phyloP scores from a whole-genome alignment of 148 eudicot genomes.

The Heliamphora exappendiculata region DNA sequence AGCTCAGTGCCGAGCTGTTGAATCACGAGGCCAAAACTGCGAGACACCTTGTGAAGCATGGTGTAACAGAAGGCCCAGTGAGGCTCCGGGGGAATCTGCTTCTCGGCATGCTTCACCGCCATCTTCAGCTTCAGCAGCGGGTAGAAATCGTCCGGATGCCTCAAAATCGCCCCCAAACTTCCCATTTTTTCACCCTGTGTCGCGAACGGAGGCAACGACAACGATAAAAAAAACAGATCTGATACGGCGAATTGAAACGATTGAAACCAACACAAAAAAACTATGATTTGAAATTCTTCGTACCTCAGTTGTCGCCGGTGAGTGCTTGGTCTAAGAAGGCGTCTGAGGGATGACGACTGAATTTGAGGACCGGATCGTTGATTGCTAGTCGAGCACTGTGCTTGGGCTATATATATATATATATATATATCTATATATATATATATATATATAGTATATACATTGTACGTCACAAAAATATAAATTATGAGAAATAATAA shows the following conservation, averaged over 20 bases:
- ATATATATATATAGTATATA: too few species aligned
- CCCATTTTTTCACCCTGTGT: slow-evolving; percentile 35
- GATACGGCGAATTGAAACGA: too few species aligned
- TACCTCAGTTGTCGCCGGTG: too few species aligned
- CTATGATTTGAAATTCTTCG: background rate
- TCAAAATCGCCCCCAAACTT: slow-evolving; percentile 55
- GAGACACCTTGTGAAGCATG: slow-evolving; percentile 90
- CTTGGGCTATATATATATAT: too few species aligned
- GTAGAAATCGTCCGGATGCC: slow-evolving; percentile 80
- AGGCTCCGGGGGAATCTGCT: slow-evolving; percentile 76
- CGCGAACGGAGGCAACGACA: background rate
- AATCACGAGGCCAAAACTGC: slow-evolving; percentile 85
- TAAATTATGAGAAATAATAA: too few species aligned
- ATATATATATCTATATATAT: too few species aligned
- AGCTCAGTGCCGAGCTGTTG: slow-evolving; percentile 81
- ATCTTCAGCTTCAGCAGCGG: slow-evolving; percentile 79
- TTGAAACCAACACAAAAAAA: background rate
- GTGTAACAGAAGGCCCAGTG: slow-evolving; percentile 92
- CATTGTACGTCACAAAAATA: too few species aligned
- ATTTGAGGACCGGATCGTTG: too few species aligned
- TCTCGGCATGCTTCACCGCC: slow-evolving; percentile 66
- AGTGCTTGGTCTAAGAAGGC: too few species aligned
- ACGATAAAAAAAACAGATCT: slow-evolving; percentile 3
- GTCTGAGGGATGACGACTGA: too few species aligned
- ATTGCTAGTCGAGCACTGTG: too few species aligned